Percentiles rank a stretch among this genome's conserved stretches.
Conservation (phyloP, 2,329 filamentous ascomycete genomes). For the Teratosphaeria nubilosa region DNA sequence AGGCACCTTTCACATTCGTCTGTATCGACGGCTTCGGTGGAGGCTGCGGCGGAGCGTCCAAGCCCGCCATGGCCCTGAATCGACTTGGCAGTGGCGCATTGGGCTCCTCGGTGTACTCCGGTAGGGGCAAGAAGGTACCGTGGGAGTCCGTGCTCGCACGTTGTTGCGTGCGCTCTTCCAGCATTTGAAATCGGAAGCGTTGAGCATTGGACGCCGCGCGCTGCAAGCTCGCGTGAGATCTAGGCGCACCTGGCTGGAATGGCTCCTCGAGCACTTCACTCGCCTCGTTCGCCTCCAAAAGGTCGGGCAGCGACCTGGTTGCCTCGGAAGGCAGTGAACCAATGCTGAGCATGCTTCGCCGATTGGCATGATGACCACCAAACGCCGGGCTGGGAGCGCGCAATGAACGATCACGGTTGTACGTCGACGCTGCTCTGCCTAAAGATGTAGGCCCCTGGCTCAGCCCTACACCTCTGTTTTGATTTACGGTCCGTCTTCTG, state of each 20-base stretch:
- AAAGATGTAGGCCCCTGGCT: conserved; percentile 23
- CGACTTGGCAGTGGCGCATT: conserved; percentile 28
- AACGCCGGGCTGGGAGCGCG: conserved; percentile 9
- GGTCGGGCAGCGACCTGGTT: conserved; percentile 20
- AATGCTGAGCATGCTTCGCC: conserved; percentile 16
- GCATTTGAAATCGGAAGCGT: conserved; percentile 55
- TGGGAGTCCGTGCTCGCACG: conserved; percentile 49
- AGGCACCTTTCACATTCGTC: neutral
- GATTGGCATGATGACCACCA: conserved; percentile 6
- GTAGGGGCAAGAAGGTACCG: conserved; percentile 73
- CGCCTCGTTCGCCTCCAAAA: conserved; percentile 20
- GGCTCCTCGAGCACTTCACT: conserved; percentile 23
- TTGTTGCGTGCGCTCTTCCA: conserved; percentile 42
- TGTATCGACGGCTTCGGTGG: conserved; percentile 5
- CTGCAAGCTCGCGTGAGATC: conserved; percentile 24
- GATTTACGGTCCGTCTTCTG: conserved; percentile 26
- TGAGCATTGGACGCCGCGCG: conserved; percentile 53
- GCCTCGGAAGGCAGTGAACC: conserved; percentile 20
- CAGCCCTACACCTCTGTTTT: conserved; percentile 21
- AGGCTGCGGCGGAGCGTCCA: conserved; percentile 19
- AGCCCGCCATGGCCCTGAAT: conserved; percentile 26
- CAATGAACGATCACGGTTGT: conserved; percentile 7
- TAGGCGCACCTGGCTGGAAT: conserved; percentile 24
- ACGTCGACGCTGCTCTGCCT: conserved; percentile 25
- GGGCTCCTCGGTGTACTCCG: conserved; percentile 60